Base-by-base conservation (phyloP, 331 rosid species). In the Malus hybrid region DNA sequence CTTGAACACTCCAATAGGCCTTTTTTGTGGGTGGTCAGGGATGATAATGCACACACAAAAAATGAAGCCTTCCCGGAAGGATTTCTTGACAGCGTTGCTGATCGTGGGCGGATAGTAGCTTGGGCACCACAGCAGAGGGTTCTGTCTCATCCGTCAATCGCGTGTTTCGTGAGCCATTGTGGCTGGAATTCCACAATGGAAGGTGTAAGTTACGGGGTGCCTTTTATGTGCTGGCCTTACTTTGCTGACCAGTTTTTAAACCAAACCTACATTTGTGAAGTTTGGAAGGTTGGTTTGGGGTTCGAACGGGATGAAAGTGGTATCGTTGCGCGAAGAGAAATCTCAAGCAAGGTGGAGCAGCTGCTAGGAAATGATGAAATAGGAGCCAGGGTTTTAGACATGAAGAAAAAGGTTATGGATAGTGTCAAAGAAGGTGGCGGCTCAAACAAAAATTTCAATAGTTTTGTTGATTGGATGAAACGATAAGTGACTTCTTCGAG, bases 171-270 rank as follows among this genome's bases (percentile, higher is more conserved):
- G 6, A 85, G 91, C 32, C 86, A 83, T 3, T 87, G 87, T 67
- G 89, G 87, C 62, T 85, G 87, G 85, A 87, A 83, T 71, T 85
- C 89, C 36, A 81, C 91, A 15, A 65, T 74, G 36, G 89, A 87
- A 79, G 85, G 87, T 27, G 32, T 76, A 18, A 68, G 60, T 39
- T 73, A 36, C 67, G 91, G 86, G 29, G 69, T 85, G 9, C 85
- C 89, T 13, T 76, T 87, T 61, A 42, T 87, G 39, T 87, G 89
- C 59, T 81, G 88, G 86, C 88, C 87, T 13, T 79, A 75, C 69
- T 77, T 83, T 77, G 87, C 86, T 60, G 89, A 83, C 50, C 91
- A 88, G 66, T 79, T 87, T 20, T 13, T 74, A 8, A 85, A 80
- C 39, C 72, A 71, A 74, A 79, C 70, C 57, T 81, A 85, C 29